Base-by-base conservation (phyloP, 768 basidiomycete genomes). In the Hericium coralloides region DNA sequence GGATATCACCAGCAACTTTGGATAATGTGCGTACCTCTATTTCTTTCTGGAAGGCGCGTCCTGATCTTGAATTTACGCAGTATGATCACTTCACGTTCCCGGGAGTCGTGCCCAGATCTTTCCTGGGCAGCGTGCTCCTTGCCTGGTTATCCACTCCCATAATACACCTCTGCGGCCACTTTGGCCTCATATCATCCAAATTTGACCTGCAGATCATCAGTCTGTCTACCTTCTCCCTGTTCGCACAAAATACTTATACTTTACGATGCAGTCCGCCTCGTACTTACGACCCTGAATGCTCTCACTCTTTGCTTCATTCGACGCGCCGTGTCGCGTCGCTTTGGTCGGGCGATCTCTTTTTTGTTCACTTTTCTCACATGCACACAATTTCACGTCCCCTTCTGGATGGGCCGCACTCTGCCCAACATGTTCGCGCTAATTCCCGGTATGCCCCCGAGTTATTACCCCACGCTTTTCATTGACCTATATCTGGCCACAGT, bases 361-460 rank as follows among this genome's bases (percentile, higher is more conserved):
- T 76, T 81, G 63, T 95, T 86, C 67, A 69, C 79, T 1, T 59
- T 94, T 0, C 67, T 97, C n/a, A 83, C 83, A 3, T 77, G 82
- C 61, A 82, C 86, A 0, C 93, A 95, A 66, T 98, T 97, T 66
- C 97, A 98, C 67, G 66, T 95, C 5, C 85, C 85, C 7, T 99
- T 92, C 68, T 98, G 92, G 86, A 90, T 93, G 77, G 85, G 93
- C 2, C 73, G 97, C 55, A 97, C 95, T 0, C 70, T 98, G 7
- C 95, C 97, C 1, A 99, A 98, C 68, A 95, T 93, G 85, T 84
- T 94, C 59, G 93, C 93, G 3, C 72, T 94, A 17, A 73, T 88
- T 2, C 82, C 85, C 48, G 89, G 93, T 95, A 60, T 38, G 25
- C 41, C 53, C 25, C 4, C 31, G 2, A 17, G 52, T 36, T 48